Evolutionary conservation across 495 filamentous ascomycete species (phyloP).

Genomic region (Penicillium cataractarum): DNA sequence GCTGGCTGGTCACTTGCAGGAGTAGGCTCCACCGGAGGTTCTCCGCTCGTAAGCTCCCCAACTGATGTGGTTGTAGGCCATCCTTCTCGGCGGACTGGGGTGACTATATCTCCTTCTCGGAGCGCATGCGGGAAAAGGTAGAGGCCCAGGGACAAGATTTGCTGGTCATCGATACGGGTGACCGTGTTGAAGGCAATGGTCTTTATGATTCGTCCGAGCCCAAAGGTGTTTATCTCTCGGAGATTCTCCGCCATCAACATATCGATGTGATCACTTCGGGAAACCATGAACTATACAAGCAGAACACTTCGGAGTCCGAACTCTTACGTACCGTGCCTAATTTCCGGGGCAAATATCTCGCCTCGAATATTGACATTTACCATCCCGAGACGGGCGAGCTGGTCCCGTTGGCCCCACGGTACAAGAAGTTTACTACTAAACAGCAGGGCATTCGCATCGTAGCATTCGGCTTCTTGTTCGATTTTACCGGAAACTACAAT

Average conservation of each 20-base stretch:
- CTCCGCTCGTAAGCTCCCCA: constrained; percentile 15
- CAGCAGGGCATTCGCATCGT: constrained; percentile 81
- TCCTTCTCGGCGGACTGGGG: constrained; percentile 97
- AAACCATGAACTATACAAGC: constrained; percentile 94
- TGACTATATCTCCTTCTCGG: constrained; percentile 92
- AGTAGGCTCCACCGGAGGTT: constrained; percentile 52
- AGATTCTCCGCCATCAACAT: constrained; percentile 78
- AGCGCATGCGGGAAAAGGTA: constrained; percentile 76
- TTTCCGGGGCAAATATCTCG: constrained; percentile 75
- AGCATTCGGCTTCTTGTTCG: constrained; percentile 91
- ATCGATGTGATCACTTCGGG: constrained; percentile 87
- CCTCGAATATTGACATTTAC: constrained; percentile 91
- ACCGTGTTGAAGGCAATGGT: constrained; percentile 93
- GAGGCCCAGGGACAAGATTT: constrained; percentile 80
- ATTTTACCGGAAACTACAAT: constrained; percentile 86
- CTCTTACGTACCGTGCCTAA: constrained; percentile 76
- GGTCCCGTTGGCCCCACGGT: constrained; percentile 79
- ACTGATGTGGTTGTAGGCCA: constrained; percentile 54
- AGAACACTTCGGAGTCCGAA: constrained; percentile 74
- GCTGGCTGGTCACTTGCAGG: constrained; percentile 90
- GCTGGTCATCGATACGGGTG: constrained; percentile 89
- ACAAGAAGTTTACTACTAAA: constrained; percentile 85
- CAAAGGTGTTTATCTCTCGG: constrained; percentile 83
- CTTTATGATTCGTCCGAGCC: constrained; percentile 91
- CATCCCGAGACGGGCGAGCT: constrained; percentile 67